Percentiles rank a stretch among this genome's conserved stretches.
phyloP scores from a whole-genome alignment of 768 basidiomycete species.

The Xerocomus spinulosus region DNA sequence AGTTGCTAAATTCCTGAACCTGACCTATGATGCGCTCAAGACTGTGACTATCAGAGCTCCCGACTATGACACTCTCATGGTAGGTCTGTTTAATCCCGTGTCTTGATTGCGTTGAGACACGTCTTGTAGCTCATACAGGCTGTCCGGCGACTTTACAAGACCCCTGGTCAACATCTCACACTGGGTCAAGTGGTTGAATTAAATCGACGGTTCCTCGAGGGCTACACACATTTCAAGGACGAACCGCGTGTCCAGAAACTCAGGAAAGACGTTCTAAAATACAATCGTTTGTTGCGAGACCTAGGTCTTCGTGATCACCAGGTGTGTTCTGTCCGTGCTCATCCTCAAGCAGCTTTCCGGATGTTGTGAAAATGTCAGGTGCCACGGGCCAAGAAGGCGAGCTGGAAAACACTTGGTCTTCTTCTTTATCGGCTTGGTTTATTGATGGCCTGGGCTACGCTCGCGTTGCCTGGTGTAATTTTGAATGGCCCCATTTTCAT shows the following conservation, averaged over 20 bases:
- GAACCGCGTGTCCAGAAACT: slow-evolving; percentile 85
- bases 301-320: slow-evolving; percentile 94
- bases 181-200: slow-evolving; percentile 94
- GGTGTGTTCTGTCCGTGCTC: slow-evolving; percentile 35
- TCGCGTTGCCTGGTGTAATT: slow-evolving; percentile 88
- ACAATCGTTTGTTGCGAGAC: slow-evolving; percentile 84
- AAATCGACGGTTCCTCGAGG: slow-evolving; percentile 88
- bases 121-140: slow-evolving; percentile 83
- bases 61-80: slow-evolving; percentile 98
- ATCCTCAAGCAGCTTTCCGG: slow-evolving; percentile 1
- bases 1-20: slow-evolving; percentile 79
- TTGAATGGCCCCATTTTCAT: slow-evolving; percentile 93
- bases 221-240: slow-evolving; percentile 88
- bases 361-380: slow-evolving; percentile 45
- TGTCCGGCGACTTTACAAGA: slow-evolving; percentile 86
- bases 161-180: slow-evolving; percentile 90
- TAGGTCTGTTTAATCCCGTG: slow-evolving; percentile 32
- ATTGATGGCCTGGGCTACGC: slow-evolving; percentile 71
- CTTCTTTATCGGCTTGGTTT: slow-evolving; percentile 78
- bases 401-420: slow-evolving; percentile 83
- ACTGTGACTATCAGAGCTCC: slow-evolving; percentile 95
- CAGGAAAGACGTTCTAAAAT: slow-evolving; percentile 75
- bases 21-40: slow-evolving; percentile 90
- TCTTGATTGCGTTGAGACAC: slow-evolving; percentile 3
- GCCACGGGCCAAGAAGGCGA: slow-evolving; percentile 77